A percentile compares a stretch with the other conserved stretches of the same genome.
Conservation (phyloP, 2,329 filamentous ascomycete species). For the Penicillium fuscoglaucum region DNA sequence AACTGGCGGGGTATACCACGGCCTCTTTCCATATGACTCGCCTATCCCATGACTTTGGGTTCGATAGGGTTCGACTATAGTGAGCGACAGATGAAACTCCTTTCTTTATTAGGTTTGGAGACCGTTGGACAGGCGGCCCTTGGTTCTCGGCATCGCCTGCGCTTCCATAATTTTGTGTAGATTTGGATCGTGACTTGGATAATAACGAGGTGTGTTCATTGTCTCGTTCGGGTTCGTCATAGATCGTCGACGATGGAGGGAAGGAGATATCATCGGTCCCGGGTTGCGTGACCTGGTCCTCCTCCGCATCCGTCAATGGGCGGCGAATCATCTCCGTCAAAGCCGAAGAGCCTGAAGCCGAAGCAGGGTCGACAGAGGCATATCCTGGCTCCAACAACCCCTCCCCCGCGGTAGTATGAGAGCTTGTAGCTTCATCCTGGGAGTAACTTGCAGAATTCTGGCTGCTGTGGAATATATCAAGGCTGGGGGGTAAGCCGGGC, state of each 20-base stretch:
- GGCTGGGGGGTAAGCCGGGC: slow-evolving; percentile 29
- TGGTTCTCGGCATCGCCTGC: slow-evolving; percentile 37
- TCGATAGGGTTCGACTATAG: slow-evolving; percentile 44
- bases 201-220: slow-evolving; percentile 43
- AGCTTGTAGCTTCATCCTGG: slow-evolving; percentile 20
- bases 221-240: slow-evolving; percentile 29
- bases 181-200: slow-evolving; percentile 31
- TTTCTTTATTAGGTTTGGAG: slow-evolving; percentile 16
- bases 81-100: slow-evolving; percentile 23
- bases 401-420: slow-evolving; percentile 15
- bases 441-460: slow-evolving; percentile 7
- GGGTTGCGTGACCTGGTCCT: slow-evolving; percentile 18
- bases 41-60: slow-evolving; percentile 72
- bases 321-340: slow-evolving; percentile 54
- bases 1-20: slow-evolving; percentile 67
- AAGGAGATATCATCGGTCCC: slow-evolving; percentile 20
- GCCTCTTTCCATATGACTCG: slow-evolving; percentile 63
- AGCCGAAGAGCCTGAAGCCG: slow-evolving; percentile 46
- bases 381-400: slow-evolving; percentile 18
- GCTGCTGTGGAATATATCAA: slow-evolving; percentile 33
- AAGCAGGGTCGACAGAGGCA: slow-evolving; percentile 23
- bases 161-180: slow-evolving; percentile 33
- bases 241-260: slow-evolving; percentile 18
- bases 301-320: slow-evolving; percentile 34
- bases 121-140: slow-evolving; percentile 10